A percentile compares a stretch with the other conserved stretches of the same genome.
Evolutionary conservation across 192 early-diverging fungal species (phyloP).

Genomic region (Coemansia pectinata): DNA sequence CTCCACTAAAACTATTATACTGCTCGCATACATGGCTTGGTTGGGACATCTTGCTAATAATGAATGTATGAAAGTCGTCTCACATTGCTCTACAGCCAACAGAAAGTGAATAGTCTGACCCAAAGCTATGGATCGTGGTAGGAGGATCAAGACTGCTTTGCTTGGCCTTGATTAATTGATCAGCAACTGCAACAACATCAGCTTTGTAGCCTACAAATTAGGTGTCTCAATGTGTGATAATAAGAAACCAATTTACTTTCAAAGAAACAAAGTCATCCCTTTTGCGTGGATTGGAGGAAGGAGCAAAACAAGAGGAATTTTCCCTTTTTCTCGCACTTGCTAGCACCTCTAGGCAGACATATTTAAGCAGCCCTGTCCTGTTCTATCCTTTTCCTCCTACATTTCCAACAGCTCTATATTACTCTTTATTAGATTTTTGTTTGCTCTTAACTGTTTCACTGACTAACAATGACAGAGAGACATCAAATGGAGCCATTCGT

Average conservation of each 20-base stretch:
- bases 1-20: too few relatives aligned
- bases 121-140: too few relatives aligned
- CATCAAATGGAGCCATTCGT: not conserved
- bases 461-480: not conserved
- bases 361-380: not conserved
- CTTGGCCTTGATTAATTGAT: too few relatives aligned
- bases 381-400: not conserved
- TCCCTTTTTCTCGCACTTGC: not conserved
- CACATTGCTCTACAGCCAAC: too few relatives aligned
- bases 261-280: not conserved
- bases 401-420: not conserved
- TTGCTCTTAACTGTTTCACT: not conserved
- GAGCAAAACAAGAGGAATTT: not conserved
- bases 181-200: too few relatives aligned
- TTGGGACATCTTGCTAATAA: too few relatives aligned
- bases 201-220: too few relatives aligned
- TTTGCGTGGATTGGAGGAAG: not conserved
- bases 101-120: too few relatives aligned
- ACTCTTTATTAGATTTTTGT: not conserved
- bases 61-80: too few relatives aligned
- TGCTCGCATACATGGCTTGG: too few relatives aligned
- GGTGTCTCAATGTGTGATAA: too few relatives aligned
- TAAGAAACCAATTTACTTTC: not conserved
- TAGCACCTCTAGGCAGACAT: not conserved
- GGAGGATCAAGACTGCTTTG: too few relatives aligned